phyloP scores from a whole-genome alignment of 768 basidiomycete species.

The Boletus sp. region DNA sequence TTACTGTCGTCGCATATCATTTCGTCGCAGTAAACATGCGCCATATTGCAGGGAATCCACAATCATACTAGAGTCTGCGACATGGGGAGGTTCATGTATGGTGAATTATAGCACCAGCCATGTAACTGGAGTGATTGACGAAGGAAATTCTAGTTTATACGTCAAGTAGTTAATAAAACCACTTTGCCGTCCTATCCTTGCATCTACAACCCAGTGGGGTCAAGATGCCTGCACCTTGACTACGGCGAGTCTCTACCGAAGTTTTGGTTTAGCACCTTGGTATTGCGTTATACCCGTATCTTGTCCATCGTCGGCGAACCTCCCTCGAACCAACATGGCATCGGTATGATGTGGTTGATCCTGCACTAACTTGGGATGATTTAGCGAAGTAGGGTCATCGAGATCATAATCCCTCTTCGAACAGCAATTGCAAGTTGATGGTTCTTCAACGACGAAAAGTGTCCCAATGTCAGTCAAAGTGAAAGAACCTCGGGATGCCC shows the following conservation, averaged over 20 bases:
- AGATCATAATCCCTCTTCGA: slow-evolving; percentile 9
- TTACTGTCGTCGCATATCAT: slow-evolving; percentile 87
- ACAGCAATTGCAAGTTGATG: slow-evolving; percentile 14
- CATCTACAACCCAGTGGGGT: not conserved
- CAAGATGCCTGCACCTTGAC: not conserved
- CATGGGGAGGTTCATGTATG: not conserved
- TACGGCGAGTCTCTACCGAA: not conserved
- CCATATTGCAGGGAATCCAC: slow-evolving; percentile 33
- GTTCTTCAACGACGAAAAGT: slow-evolving; percentile 4
- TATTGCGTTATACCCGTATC: slow-evolving; percentile 8
- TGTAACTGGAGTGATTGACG: not conserved
- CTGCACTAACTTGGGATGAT: slow-evolving; percentile 9
- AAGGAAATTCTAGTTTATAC: not conserved
- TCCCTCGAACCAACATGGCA: slow-evolving; percentile 16
- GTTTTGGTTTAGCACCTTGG: slow-evolving; percentile 19
- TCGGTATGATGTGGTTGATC: slow-evolving; percentile 14
- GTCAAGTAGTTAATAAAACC: not conserved
- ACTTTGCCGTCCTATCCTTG: not conserved
- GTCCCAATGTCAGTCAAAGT: not conserved
- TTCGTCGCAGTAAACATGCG: slow-evolving; percentile 83
- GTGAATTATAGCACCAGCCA: not conserved
- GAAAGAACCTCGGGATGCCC: not conserved
- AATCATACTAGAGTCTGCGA: slow-evolving; percentile 1
- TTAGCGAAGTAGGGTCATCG: not conserved
- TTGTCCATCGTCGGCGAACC: slow-evolving; percentile 9